Conservation (phyloP, 2,329 filamentous ascomycete genomes). For the Neofusicoccum parvum region DNA sequence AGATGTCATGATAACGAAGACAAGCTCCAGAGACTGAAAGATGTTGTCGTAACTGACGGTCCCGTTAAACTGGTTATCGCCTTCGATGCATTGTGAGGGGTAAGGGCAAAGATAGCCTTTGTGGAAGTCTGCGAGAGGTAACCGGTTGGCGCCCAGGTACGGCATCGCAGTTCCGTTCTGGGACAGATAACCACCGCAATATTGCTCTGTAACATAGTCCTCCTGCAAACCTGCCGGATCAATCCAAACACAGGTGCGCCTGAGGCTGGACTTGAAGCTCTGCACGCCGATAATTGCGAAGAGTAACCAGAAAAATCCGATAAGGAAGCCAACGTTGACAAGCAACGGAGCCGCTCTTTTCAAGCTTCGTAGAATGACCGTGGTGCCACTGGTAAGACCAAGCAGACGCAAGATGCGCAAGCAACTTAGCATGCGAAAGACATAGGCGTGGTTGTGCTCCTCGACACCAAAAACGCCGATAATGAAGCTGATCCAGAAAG, state of each 20-base stretch:
- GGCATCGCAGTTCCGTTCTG: constrained; percentile 58
- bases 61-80: constrained; percentile 74
- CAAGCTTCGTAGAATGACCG: constrained; percentile 88
- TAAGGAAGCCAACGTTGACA: constrained; percentile 89
- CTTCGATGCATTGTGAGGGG: constrained; percentile 81
- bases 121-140: constrained; percentile 51
- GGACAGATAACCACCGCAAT: constrained; percentile 83
- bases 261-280: constrained; percentile 69
- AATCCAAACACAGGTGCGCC: constrained; percentile 55
- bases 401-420: constrained; percentile 90
- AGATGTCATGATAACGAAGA: constrained; percentile 97
- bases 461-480: constrained; percentile 73
- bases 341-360: constrained; percentile 93
- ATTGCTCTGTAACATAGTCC: constrained; percentile 66
- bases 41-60: constrained; percentile 97
- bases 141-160: constrained; percentile 67
- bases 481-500: constrained; percentile 89
- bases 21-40: constrained; percentile 83
- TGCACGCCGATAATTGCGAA: constrained; percentile 97
- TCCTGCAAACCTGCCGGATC: constrained; percentile 52
- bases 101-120: constrained; percentile 90
- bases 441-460: constrained; percentile 70
- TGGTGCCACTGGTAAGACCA: constrained; percentile 88
- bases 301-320: constrained; percentile 95
- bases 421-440: constrained; percentile 96